These are phyloP conservation scores for Kokia cookei DNA, from an alignment of 441 rosid genomes.

Conservation along the genomic window DNA sequence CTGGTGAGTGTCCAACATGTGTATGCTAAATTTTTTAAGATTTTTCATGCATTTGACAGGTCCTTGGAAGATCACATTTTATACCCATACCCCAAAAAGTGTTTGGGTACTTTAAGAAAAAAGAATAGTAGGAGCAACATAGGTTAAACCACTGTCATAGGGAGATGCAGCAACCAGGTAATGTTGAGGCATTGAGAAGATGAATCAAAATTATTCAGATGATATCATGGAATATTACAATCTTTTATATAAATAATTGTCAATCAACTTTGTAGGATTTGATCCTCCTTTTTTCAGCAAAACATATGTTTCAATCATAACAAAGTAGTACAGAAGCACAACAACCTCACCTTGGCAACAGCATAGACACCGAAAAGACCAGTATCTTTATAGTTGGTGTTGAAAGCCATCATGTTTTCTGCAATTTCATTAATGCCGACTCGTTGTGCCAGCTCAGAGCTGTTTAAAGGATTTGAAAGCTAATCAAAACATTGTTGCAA, in stretches of 20 bases:
- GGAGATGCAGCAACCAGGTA: not conserved
- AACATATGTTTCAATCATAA: not conserved
- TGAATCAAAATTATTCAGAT: not conserved
- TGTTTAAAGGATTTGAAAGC: conserved; percentile 28
- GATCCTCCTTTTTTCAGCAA: not conserved
- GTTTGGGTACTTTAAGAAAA: not conserved
- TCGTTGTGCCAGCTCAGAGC: conserved; percentile 86
- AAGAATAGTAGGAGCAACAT: not conserved
- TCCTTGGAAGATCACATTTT: not conserved
- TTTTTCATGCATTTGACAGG: not conserved
- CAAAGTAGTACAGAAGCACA: not conserved
- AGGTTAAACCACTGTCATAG: too few species aligned
- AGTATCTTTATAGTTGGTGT: conserved; percentile 98
- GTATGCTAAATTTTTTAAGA: not conserved
- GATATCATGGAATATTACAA: not conserved
- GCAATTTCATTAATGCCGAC: conserved; percentile 85
- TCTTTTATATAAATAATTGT: not conserved
- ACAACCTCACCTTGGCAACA: conserved; percentile 74
- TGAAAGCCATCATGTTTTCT: conserved; percentile 96
- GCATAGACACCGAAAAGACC: conserved; percentile 98
- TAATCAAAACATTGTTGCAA: conserved; percentile 7
- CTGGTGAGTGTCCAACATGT: not conserved
- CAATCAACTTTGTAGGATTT: not conserved
- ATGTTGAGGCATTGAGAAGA: not conserved
- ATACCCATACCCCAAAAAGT: not conserved